Evolutionary conservation across 768 basidiomycete species (phyloP), one percentile per base, ranked within the genome.

Genomic region (Heimioporus sp.): DNA sequence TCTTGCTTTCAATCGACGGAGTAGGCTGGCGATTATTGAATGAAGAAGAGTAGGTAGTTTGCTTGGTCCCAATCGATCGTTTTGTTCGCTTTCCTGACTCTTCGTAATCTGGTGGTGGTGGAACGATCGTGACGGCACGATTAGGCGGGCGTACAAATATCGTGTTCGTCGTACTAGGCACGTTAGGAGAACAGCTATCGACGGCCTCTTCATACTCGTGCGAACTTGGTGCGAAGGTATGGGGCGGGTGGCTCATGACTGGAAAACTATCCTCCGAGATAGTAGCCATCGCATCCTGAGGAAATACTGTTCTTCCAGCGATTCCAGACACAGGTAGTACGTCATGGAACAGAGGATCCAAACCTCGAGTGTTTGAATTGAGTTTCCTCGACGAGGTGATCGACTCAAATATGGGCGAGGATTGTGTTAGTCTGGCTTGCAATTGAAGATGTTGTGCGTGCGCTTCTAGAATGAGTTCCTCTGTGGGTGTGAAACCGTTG

Each of bases 401-500:
- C 10, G 53, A 46, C n/a, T 59, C 59, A 10, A 64, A 46, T 17
- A 49, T 19, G 5, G 56, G 38, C 21, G 49, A 36, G 10, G 55
- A 17, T 31, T 43, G 53, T 8, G 62, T 24, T 32, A 53, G n/a
- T 17, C 49, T 53, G 8, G 51, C 40, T 21, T 59, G 58, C 10
- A 58, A 28, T 28, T 61, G 66, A 32, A 66, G 61, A 20, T 40
- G 58, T 53, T 55, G 57, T 32, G 67, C 76, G 72, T 67, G 83
- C 54, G 67, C 82, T 49, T 77, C 83, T 62, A 89, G 77, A 45
- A 88, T 81, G 54, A 80, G 78, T 65, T 85, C 81, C 63, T 89
- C 87, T 0, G 86, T 74, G 2, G 84, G 73, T 0, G 87, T 89
- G 56, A 82, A 89, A 2, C 86, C 86, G 1, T 79, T 74, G 30